phyloP scores from a whole-genome alignment of 495 filamentous ascomycete genomes.

The Bryoglossum gracile region DNA sequence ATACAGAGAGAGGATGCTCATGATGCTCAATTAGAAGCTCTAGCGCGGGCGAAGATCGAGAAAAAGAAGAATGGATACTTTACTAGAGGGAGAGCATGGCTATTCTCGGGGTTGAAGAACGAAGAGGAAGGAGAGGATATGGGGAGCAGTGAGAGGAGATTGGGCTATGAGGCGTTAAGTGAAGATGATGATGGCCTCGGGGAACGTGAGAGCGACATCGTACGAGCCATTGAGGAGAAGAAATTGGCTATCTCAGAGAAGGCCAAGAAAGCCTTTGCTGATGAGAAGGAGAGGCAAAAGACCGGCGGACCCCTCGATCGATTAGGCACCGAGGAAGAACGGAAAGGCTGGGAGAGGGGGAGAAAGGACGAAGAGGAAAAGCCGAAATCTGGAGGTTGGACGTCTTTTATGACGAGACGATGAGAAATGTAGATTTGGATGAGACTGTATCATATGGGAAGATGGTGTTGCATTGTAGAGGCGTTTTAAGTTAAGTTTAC shows the following conservation, averaged over 20 bases:
- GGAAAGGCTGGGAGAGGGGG: too few species aligned
- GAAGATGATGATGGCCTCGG: conserved; percentile 33
- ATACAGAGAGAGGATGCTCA: conserved; percentile 54
- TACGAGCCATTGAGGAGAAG: conserved; percentile 32
- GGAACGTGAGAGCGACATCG: conserved; percentile 32
- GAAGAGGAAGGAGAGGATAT: conserved; percentile 35
- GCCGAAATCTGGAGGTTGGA: conserved; percentile 22
- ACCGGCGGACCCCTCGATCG: conserved; percentile 42
- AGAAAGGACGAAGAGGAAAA: conserved; percentile 4
- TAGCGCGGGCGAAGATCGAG: conserved; percentile 37
- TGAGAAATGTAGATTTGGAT: conserved; percentile 13
- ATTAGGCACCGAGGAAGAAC: conserved; percentile 26
- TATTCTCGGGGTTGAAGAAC: conserved; percentile 34
- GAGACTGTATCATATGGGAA: conserved; percentile 25
- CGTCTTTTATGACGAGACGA: conserved; percentile 19
- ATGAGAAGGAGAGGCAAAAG: conserved; percentile 42
- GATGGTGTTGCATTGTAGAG: conserved; percentile 16
- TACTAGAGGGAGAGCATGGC: conserved; percentile 33
- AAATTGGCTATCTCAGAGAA: conserved; percentile 26
- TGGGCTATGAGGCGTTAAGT: conserved; percentile 31
- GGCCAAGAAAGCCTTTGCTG: conserved; percentile 40
- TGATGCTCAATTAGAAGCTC: conserved; percentile 23
- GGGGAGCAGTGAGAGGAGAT: conserved; percentile 26
- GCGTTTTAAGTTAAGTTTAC: conserved; percentile 12
- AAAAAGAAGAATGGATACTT: conserved; percentile 29